Percentiles rank a stretch among this genome's conserved stretches.
Conservation (phyloP, 2,329 filamentous ascomycete genomes). For the Diaporthe longicolla region DNA sequence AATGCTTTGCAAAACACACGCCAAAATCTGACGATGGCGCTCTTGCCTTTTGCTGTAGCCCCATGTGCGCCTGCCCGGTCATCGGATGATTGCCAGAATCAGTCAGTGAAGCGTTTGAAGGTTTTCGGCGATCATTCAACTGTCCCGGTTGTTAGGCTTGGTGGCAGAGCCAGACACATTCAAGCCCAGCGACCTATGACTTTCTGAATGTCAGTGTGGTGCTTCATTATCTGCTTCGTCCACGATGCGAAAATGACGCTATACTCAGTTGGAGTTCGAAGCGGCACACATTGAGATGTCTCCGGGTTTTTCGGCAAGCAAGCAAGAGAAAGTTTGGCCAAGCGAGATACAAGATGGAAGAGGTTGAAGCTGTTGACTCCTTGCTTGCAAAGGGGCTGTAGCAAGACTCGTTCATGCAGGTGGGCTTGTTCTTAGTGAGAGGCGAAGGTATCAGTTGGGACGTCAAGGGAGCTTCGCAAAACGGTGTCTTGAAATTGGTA, state of each 20-base stretch:
- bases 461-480: too few relatives aligned
- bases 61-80: background rate
- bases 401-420: too few relatives aligned
- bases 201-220: background rate
- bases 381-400: too few relatives aligned
- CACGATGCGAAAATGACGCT: accelerated
- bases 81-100: background rate
- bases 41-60: background rate
- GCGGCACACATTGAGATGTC: too few relatives aligned
- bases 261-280: background rate
- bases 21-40: background rate
- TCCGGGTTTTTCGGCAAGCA: background rate
- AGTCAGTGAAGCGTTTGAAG: background rate
- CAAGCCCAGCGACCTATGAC: background rate
- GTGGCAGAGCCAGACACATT: accelerated
- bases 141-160: accelerated
- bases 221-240: too few relatives aligned
- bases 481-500: too few relatives aligned
- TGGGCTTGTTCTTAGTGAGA: too few relatives aligned
- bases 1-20: background rate
- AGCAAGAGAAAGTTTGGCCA: too few relatives aligned
- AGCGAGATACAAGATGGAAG: background rate
- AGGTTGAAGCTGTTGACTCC: background rate
- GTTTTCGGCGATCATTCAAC: too few relatives aligned
- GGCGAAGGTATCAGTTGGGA: too few relatives aligned